These are phyloP conservation scores for Paraphoma chrysanthemicola DNA, from an alignment of 2,329 filamentous ascomycete species.

Conservation along the genomic window DNA sequence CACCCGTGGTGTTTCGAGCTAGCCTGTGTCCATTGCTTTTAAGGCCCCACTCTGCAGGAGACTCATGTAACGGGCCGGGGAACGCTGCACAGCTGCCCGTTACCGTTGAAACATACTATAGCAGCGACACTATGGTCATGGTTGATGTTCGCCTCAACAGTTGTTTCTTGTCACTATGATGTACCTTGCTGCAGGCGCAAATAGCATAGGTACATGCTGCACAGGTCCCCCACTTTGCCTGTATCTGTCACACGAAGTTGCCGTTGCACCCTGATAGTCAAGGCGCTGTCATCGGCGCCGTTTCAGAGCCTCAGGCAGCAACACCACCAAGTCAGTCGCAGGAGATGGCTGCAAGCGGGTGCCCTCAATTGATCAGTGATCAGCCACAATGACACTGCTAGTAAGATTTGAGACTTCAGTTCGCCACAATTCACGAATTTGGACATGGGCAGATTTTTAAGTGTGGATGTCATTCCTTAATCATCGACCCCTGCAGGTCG, in stretches of 20 bases:
- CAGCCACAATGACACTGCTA: conserved; percentile 7
- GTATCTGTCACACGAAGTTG: conserved; percentile 1
- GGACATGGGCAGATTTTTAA: conserved; percentile 8
- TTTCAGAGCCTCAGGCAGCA: background rate
- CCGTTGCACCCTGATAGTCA: background rate
- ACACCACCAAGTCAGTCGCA: background rate
- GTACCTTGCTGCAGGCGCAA: background rate
- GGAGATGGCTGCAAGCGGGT: background rate
- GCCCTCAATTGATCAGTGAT: background rate
- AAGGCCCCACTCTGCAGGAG: conserved; percentile 13
- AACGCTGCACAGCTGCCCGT: conserved; percentile 13
- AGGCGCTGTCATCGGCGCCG: conserved; percentile 5
- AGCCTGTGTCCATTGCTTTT: conserved; percentile 8
- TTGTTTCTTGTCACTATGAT: conserved; percentile 1
- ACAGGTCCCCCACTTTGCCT: background rate
- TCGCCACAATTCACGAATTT: conserved; percentile 18
- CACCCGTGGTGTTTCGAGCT: conserved; percentile 12
- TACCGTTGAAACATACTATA: conserved; percentile 34
- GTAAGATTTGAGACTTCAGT: background rate
- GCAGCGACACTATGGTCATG: conserved; percentile 12
- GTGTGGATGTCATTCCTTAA: conserved; percentile 26
- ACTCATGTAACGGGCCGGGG: conserved; percentile 10
- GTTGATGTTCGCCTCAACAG: conserved; percentile 9
- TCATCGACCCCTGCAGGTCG: conserved; percentile 28
- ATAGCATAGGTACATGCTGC: conserved; percentile 1